A percentile compares a stretch with the other conserved stretches of the same genome.
Evolutionary conservation across 2,329 filamentous ascomycete species (phyloP).

Genomic region (Knoxdaviesia proteae): DNA sequence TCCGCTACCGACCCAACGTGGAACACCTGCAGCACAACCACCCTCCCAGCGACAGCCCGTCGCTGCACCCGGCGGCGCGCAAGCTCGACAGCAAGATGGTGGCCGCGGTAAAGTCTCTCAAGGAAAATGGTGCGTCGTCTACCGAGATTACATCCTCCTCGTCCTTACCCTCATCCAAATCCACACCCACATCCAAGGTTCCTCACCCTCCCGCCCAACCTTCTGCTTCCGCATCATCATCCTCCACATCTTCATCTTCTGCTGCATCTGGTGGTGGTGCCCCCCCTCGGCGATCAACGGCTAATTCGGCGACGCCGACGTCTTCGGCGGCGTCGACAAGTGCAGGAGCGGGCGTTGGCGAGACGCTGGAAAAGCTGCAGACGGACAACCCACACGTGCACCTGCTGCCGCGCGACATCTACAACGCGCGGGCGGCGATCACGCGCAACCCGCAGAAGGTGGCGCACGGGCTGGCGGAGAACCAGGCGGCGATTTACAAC

Average conservation of each 20-base stretch:
- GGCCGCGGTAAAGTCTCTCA: conserved; percentile 42
- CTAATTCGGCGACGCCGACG: neutral
- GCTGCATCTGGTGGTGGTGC: too few relatives aligned
- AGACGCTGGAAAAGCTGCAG: conserved; percentile 46
- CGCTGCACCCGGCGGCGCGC: conserved; percentile 43
- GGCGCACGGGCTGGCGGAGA: conserved; percentile 35
- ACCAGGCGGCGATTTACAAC: conserved; percentile 43
- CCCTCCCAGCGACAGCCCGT: conserved; percentile 43
- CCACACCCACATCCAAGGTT: too few relatives aligned
- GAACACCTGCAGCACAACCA: conserved; percentile 41
- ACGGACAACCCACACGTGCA: conserved; percentile 42
- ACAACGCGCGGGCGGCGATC: conserved; percentile 46
- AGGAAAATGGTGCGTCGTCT: conserved; percentile 36
- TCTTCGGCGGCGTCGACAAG: conserved; percentile 5
- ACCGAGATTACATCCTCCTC: neutral
- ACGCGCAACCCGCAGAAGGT: conserved; percentile 44
- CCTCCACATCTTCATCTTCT: too few relatives aligned
- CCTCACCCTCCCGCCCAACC: too few relatives aligned
- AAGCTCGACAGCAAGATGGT: conserved; percentile 49
- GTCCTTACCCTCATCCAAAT: too few relatives aligned
- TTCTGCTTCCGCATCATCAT: too few relatives aligned
- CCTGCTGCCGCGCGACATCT: conserved; percentile 42
- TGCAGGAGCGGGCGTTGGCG: conserved; percentile 39
- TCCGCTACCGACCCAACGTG: conserved; percentile 39
- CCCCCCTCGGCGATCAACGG: neutral